Evolutionary conservation across 257 asterid species (phyloP).

Genomic region (Ophiorrhiza pumila): DNA sequence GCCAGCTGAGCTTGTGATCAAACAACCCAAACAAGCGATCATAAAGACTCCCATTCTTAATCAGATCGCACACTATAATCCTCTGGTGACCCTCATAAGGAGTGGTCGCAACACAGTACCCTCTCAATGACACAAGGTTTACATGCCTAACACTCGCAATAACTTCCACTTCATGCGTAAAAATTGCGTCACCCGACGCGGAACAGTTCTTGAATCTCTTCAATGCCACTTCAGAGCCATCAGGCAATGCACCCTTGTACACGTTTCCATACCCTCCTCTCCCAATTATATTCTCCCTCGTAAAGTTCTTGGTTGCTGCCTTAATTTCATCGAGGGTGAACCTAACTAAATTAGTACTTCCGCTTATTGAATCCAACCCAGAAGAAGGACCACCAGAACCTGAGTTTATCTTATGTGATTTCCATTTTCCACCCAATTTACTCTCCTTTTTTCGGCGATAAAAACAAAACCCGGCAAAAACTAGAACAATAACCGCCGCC

Average conservation of each 20-base stretch:
- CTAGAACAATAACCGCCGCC: conserved; percentile 22
- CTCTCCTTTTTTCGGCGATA: conserved; percentile 29
- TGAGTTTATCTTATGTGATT: conserved; percentile 17
- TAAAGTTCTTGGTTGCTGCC: conserved; percentile 53
- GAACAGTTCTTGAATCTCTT: conserved; percentile 91
- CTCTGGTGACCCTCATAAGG: conserved; percentile 78
- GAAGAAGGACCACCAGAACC: conserved; percentile 16
- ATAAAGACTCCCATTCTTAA: conserved; percentile 79
- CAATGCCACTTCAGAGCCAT: conserved; percentile 74
- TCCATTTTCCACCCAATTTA: conserved; percentile 20
- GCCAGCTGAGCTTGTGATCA: conserved; percentile 65
- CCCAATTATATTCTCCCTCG: conserved; percentile 56
- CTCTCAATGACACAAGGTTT: conserved; percentile 70
- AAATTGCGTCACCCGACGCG: conserved; percentile 63
- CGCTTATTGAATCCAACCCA: conserved; percentile 59
- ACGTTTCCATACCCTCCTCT: conserved; percentile 93
- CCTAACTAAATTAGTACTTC: conserved; percentile 57
- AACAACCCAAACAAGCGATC: conserved; percentile 64
- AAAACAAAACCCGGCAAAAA: conserved; percentile 33
- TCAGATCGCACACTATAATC: conserved; percentile 80
- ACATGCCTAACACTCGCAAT: conserved; percentile 86
- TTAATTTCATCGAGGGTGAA: conserved; percentile 67
- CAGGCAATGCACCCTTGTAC: conserved; percentile 63
- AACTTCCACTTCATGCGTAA: conserved; percentile 75
- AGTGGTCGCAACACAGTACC: conserved; percentile 81